phyloP scores from a whole-genome alignment of 768 basidiomycete species.

The Leccinellum albellum region DNA sequence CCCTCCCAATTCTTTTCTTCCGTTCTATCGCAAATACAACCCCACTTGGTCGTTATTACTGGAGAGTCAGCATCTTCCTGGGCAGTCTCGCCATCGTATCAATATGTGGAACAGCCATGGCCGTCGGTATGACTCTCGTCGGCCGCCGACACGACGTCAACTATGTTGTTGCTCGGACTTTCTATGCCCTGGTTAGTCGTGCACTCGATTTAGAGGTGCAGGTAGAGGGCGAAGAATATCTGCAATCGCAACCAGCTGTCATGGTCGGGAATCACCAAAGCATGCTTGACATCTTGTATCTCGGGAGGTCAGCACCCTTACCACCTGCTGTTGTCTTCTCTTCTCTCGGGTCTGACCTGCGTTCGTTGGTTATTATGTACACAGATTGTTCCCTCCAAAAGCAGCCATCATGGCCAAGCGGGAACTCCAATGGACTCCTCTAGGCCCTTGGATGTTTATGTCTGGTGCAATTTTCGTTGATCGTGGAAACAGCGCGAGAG shows the following conservation, averaged over 20 bases:
- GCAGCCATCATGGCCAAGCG: slow-evolving; percentile 92
- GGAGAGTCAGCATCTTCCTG: slow-evolving; percentile 68
- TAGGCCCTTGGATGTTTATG: slow-evolving; percentile 88
- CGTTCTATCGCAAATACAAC: slow-evolving; percentile 55
- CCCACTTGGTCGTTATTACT: slow-evolving; percentile 63
- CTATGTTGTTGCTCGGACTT: slow-evolving; percentile 75
- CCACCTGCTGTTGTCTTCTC: slow-evolving; percentile 11
- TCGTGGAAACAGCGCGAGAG: slow-evolving; percentile 72
- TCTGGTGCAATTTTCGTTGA: slow-evolving; percentile 91
- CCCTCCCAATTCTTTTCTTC: slow-evolving; percentile 65
- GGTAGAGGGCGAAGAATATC: slow-evolving; percentile 84
- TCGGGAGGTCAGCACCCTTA: slow-evolving; percentile 60
- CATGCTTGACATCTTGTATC: slow-evolving; percentile 80
- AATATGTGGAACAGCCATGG: slow-evolving; percentile 66
- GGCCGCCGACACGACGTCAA: slow-evolving; percentile 80
- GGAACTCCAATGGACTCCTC: slow-evolving; percentile 78
- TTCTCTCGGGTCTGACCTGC: slow-evolving; percentile 4
- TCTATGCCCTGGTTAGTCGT: slow-evolving; percentile 66
- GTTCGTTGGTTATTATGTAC: slow-evolving; percentile 4
- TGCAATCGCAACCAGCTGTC: slow-evolving; percentile 68
- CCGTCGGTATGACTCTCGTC: slow-evolving; percentile 58
- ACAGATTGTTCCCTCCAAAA: slow-evolving; percentile 75
- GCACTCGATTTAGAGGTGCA: slow-evolving; percentile 64
- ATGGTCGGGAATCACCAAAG: slow-evolving; percentile 91
- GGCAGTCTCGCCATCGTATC: slow-evolving; percentile 68